These are phyloP conservation scores for Nigrograna mackinnonii DNA, from an alignment of 2,329 filamentous ascomycete genomes.

Conservation along the genomic window DNA sequence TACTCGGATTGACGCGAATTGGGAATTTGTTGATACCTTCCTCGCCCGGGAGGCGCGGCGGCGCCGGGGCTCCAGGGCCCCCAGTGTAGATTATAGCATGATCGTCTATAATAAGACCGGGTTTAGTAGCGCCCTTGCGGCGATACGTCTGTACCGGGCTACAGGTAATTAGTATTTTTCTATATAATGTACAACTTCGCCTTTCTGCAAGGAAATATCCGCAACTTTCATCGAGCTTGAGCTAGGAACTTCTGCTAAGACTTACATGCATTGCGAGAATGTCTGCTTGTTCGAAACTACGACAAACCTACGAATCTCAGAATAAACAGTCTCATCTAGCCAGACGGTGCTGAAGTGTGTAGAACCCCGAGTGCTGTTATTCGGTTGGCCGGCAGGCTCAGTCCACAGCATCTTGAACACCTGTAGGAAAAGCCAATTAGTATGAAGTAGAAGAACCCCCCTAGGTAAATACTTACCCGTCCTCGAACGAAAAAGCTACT, in stretches of 20 bases:
- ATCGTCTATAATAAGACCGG: conserved; percentile 12
- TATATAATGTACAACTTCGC: no score
- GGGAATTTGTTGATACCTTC: conserved; percentile 39
- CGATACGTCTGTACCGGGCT: conserved; percentile 29
- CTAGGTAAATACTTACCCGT: background rate
- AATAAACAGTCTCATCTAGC: conserved; percentile 14
- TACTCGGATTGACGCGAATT: conserved; percentile 30
- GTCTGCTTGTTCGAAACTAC: conserved; percentile 17
- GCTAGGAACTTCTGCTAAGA: no score
- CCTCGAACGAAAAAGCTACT: background rate
- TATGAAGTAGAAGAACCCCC: no score
- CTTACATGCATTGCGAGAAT: conserved; percentile 22
- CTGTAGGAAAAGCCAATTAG: conserved; percentile 6
- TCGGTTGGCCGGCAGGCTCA: conserved; percentile 16
- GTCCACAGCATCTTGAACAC: conserved; percentile 24
- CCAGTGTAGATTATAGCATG: conserved; percentile 26
- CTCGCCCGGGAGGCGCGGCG: conserved; percentile 5
- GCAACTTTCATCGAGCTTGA: no score
- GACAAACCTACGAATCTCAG: conserved; percentile 22
- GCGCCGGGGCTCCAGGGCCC: conserved; percentile 4
- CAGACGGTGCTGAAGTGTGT: conserved; percentile 17
- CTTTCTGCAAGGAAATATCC: no score
- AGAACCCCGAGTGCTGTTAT: conserved; percentile 13
- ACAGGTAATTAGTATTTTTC: background rate
- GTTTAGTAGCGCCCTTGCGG: conserved; percentile 14